phyloP scores from a whole-genome alignment of 2,329 filamentous ascomycete species.

The Alternaria sp. region DNA sequence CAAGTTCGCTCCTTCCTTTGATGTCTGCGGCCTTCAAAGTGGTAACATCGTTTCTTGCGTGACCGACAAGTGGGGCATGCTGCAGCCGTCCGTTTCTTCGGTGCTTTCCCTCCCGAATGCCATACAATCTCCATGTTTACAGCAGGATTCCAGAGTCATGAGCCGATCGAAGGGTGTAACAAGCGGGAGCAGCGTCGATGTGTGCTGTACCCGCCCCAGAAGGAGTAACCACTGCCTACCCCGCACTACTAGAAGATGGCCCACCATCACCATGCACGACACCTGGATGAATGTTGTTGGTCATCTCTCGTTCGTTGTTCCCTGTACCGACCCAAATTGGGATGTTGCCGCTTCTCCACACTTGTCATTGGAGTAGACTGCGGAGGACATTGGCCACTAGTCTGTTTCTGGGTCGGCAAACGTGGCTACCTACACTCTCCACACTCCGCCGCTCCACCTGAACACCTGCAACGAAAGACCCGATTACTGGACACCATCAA shows the following conservation, averaged over 20 bases:
- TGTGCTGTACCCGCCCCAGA: too few species aligned
- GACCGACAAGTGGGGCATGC: conserved; percentile 1
- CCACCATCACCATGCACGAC: background rate
- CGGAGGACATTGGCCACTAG: background rate
- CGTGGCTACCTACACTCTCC: background rate
- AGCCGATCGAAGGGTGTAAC: background rate
- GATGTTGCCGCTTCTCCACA: background rate
- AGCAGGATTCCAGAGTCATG: background rate
- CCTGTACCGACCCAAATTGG: conserved; percentile 2
- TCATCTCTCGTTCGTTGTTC: background rate
- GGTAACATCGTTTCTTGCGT: conserved; percentile 8
- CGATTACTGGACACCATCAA: background rate
- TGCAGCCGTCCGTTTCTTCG: background rate
- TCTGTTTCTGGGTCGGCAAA: conserved; percentile 1
- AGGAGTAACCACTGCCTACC: background rate
- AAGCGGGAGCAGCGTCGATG: background rate
- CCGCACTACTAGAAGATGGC: background rate
- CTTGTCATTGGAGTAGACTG: background rate
- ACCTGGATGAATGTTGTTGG: conserved; percentile 1
- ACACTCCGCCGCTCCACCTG: background rate
- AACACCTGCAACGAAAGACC: background rate
- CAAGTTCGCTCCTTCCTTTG: background rate
- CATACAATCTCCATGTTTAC: conserved; percentile 1
- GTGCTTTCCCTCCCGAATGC: background rate
- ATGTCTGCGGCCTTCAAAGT: background rate